Base-by-base conservation (phyloP, 352 stramenopile genomes). In the Phytopythium montanum region DNA sequence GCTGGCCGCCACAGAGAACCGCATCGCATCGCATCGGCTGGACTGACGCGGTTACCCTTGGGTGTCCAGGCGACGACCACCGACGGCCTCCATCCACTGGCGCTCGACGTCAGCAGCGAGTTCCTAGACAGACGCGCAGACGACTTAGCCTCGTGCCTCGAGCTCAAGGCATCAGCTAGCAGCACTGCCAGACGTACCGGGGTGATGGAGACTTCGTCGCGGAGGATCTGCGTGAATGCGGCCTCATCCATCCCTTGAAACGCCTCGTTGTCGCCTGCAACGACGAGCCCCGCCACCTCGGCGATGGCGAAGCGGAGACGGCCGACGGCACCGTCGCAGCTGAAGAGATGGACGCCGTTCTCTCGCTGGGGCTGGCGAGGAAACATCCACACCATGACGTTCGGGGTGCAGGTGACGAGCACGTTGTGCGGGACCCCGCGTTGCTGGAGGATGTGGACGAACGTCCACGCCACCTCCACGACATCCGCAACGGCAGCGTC, bases 221-320 rank as follows among this genome's bases (percentile, higher is more conserved):
- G 39, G 45, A 89, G 52, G 26, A 90, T 80, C 2, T 54, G 49
- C 26, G 48, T 59, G 36, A 79, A 87, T 16, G 61, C 60, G 1
- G 73, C 61, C 39, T 92, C 68, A 0, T 59, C 72, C 10, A 92
- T 57, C 0, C 64, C 45, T 0, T 69, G 38, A 36, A 79, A 88
- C 5, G 25, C 60, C 1, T 38, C n/a, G 7, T 62, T 53, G 25
- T 77, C 67, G 21, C 68, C 66, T 28, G 72, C 68, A 29, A 90
- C 61, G 16, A 90, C 55, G 2, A 92, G 69, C 7, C 83, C 83
- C 1, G 75, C 62, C 23, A 90, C 59, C 48, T 92, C 83, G 14
- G 77, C 80, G 12, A 92, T 66, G 0, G 83, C 83, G 29, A 88
- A 76, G 9, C 77, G 73, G 13, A 92, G 56, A 7, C 58, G 65